Evolutionary conservation across 768 basidiomycete genomes (phyloP), one percentile per base, ranked within the genome.

Genomic region (Phylloporus arenicola): DNA sequence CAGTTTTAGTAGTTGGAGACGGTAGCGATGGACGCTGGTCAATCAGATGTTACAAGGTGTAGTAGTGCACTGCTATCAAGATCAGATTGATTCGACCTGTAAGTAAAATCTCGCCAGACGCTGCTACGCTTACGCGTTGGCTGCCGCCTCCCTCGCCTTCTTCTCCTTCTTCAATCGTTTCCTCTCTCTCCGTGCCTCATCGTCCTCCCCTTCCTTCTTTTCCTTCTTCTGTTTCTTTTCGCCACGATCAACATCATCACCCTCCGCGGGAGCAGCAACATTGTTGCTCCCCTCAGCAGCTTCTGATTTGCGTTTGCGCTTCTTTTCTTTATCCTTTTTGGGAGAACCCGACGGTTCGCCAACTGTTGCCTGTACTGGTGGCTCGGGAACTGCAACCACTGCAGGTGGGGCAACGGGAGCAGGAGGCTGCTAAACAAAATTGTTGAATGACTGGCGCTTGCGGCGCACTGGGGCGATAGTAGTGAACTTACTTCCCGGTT

Each of bases 271-370:
- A 17, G 68, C 69, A 29, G 63, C 68, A 20, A 74, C 68, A 48
- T 77, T 73, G n/a, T 59, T 72, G 16, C 64, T 74, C 19, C 51
- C 58, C 34, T 72, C 80, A 0, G 70, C 67, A 8, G 63, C 75
- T 54, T 83, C 85, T 1, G 83, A 84, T 63, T 87, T 88, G 43
- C 87, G 81, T 68, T 91, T 92, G 47, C 89, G 81, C 64, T 95
- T 94, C 72, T 89, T 88, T 64, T 91, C 88, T 64, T 83, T 84
- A 24, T 80, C 75, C 48, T 73, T 70, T 59, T 72, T 74, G 8
- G 48, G 47, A 17, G 71, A 60, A 14, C 70, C 63, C 25, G 69
- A 71, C 41, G 63, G 50, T 48, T 72, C 55, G 5, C 29, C 71
- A 40, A 54, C 54, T 30, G 69, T 69, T 50, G 62, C 57, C 33